A percentile compares a stretch with the other conserved stretches of the same genome.
Conservation (phyloP, 2,329 filamentous ascomycete genomes). For the Piedraia hortae region DNA sequence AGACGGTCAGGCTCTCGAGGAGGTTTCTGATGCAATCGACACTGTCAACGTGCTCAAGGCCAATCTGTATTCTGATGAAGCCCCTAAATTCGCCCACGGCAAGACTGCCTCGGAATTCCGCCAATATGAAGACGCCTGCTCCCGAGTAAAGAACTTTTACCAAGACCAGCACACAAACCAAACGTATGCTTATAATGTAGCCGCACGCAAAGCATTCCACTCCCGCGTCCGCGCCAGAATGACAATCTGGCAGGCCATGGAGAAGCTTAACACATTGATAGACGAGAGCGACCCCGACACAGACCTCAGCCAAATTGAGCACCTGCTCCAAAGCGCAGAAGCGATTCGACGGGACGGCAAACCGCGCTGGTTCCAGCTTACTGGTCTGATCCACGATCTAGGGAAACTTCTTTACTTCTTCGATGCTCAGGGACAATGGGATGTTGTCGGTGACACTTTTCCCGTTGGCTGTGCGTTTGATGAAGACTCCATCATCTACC, state of each 20-base stretch:
- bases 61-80: constrained; percentile 25
- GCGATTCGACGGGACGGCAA: constrained; percentile 67
- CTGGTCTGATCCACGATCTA: constrained; percentile 50
- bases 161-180: constrained; percentile 41
- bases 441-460: constrained; percentile 72
- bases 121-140: constrained; percentile 58
- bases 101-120: constrained; percentile 64
- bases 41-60: constrained; percentile 32
- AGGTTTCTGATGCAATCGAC: constrained; percentile 30
- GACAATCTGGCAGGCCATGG: constrained; percentile 76
- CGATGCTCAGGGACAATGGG: constrained; percentile 71
- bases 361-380: constrained; percentile 58
- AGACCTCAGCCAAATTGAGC: constrained; percentile 63
- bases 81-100: constrained; percentile 39
- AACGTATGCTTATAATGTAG: constrained; percentile 61
- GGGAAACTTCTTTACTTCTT: constrained; percentile 61
- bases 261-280: constrained; percentile 72
- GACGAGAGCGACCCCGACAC: constrained; percentile 85
- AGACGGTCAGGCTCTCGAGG: constrained; percentile 30
- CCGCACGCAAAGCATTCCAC: constrained; percentile 44
- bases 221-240: constrained; percentile 42
- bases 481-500: constrained; percentile 44
- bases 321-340: constrained; percentile 67
- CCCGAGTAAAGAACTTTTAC: constrained; percentile 72
- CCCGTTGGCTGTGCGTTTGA: constrained; percentile 53